Base-by-base conservation (phyloP, 1,139 yeast genomes). In the Yamadazyma jaroonii region DNA sequence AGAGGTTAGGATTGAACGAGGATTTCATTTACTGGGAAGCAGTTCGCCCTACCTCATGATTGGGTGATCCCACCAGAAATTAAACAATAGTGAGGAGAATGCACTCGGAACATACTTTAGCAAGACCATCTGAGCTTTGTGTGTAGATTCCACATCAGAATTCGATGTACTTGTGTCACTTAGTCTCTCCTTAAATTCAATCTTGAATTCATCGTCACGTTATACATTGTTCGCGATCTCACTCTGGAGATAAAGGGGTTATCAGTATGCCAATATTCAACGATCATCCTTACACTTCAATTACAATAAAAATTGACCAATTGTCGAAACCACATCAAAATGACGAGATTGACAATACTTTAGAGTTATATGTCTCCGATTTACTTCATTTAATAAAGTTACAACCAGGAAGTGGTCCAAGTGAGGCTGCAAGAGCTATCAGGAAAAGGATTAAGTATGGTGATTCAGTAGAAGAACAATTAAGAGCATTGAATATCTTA, bases 381-480 rank as follows among this genome's bases (percentile, higher is more conserved):
- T 56, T 71, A 27, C 48, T 71, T 22, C 62, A 67, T 20, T 54
- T 71, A 41, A 69, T 71, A 42, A 57, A 61, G 40, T 49, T 68
- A 29, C 77, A 70, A 52, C 61, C 63, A 0, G 32, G 50, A 9
- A 42, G 56, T 14, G 73, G 94, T 1, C 79, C 88, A 2, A 64
- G 71, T 9, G 97, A 90, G 59, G 94, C 95, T 1, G 97, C 97
- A 0, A 70, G 97, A 37, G 95, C 96, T 1, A 67, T 92, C 27
- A 74, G 98, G 37, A 92, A 92, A 66, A 80, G 82, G 55, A 67
- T 92, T 56, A 92, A 92, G 62, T 85, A 92, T 56, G 97, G 97
- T n/a, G 59, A 56, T 17, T 51, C 67, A 1, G 56, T 62, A 2
- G 67, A 67, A 23, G 81, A 79, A 44, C 92, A 84, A 54, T 48